Evolutionary conservation across 331 rosid species (phyloP).

Genomic region (Spiraea crenata): DNA sequence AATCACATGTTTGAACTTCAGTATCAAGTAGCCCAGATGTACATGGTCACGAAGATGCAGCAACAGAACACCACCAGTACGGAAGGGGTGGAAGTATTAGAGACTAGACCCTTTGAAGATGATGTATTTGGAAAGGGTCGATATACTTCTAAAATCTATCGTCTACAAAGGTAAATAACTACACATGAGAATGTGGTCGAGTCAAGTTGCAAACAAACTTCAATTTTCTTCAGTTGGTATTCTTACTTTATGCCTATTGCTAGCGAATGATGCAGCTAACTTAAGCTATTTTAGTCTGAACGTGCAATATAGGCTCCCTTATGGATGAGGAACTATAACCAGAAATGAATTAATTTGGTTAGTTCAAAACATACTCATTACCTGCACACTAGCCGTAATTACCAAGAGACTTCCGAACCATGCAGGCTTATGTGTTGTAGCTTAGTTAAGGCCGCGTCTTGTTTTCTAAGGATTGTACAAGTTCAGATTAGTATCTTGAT

Average conservation of each 20-base stretch:
- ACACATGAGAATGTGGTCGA: background rate
- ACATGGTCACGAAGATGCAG: slow-evolving; percentile 47
- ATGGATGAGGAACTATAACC: too few species aligned
- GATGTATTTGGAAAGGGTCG: slow-evolving; percentile 43
- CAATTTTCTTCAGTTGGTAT: background rate
- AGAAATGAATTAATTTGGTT: too few species aligned
- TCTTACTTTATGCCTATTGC: too few species aligned
- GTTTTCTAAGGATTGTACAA: too few species aligned
- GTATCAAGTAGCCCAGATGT: slow-evolving; percentile 43
- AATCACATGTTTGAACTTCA: slow-evolving; percentile 17
- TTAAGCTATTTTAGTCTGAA: too few species aligned
- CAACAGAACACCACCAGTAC: slow-evolving; percentile 35
- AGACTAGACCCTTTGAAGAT: slow-evolving; percentile 38
- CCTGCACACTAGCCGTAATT: too few species aligned
- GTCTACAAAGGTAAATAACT: slow-evolving; percentile 39
- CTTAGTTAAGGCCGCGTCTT: too few species aligned
- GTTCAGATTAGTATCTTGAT: background rate
- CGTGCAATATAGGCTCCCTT: too few species aligned
- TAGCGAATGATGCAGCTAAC: too few species aligned
- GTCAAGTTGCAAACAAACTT: background rate
- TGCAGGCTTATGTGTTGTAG: too few species aligned
- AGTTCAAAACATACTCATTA: too few species aligned
- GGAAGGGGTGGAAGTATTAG: slow-evolving; percentile 44
- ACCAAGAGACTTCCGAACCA: too few species aligned
- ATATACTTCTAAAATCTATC: slow-evolving; percentile 39